Conservation (phyloP, 2,329 filamentous ascomycete species). For the Lecanicillium sp. region DNA sequence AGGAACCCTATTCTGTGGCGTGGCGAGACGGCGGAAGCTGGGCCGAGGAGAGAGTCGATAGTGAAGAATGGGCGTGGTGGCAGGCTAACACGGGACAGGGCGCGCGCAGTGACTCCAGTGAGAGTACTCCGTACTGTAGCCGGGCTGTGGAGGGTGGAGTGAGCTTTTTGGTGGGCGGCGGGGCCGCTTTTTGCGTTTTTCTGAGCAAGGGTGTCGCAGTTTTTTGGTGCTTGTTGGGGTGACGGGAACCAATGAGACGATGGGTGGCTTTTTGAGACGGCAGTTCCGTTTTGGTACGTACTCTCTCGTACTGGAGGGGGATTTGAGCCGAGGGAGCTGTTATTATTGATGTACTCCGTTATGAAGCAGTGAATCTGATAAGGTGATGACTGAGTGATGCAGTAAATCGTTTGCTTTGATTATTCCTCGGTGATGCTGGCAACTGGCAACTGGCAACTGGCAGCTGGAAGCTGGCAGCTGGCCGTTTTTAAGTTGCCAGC, state of each 20-base stretch:
- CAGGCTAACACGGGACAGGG: background rate
- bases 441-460: background rate
- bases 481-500: background rate
- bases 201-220: background rate
- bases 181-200: background rate
- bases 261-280: background rate
- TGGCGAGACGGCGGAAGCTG: constrained; percentile 4
- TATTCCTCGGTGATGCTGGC: background rate
- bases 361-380: too few species aligned
- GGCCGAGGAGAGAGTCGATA: background rate
- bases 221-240: background rate
- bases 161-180: constrained; percentile 5
- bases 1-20: background rate
- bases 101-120: too few species aligned
- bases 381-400: background rate
- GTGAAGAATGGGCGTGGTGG: background rate
- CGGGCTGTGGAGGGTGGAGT: too few species aligned
- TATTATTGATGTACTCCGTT: too few species aligned
- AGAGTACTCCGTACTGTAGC: too few species aligned
- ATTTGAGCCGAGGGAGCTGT: too few species aligned
- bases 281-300: too few species aligned
- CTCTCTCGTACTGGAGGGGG: too few species aligned
- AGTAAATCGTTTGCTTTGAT: background rate
- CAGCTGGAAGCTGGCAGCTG: background rate
- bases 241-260: background rate